These are phyloP conservation scores for Sarcocystis neurona DNA, from an alignment of 169 alveolate genomes.

Conservation along the genomic window DNA sequence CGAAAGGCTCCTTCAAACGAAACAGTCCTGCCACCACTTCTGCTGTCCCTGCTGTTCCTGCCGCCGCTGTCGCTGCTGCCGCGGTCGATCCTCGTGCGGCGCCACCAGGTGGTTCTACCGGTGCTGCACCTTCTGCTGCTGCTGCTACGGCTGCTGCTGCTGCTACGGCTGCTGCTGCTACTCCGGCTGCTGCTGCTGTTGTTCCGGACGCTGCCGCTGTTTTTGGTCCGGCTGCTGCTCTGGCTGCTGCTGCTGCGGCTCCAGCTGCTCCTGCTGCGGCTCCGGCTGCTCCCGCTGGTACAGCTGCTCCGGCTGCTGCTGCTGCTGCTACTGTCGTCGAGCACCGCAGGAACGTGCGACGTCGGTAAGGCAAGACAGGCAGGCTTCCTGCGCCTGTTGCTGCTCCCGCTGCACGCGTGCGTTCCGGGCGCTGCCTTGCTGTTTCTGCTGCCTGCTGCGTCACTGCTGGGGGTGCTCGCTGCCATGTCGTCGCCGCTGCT, in stretches of 20 bases:
- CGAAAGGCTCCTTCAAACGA: background rate
- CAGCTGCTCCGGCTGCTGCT: background rate
- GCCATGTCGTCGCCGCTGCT: constrained; percentile 12
- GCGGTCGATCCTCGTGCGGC: too few species aligned
- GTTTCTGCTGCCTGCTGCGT: background rate
- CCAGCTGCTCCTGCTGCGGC: too few species aligned
- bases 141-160: too few species aligned
- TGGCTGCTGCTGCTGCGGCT: too few species aligned
- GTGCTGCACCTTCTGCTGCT: too few species aligned
- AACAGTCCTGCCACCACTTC: background rate
- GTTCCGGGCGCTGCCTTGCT: background rate
- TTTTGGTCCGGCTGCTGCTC: too few species aligned
- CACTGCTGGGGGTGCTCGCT: background rate
- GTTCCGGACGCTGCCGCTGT: too few species aligned
- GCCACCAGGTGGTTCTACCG: too few species aligned
- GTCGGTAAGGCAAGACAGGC: constrained; percentile 10
- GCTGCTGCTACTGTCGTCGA: background rate
- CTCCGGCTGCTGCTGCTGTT: too few species aligned
- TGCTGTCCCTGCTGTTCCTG: background rate
- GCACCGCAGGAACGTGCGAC: background rate
- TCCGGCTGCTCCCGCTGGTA: too few species aligned
- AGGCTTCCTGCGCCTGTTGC: constrained; percentile 2
- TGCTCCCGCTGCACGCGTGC: constrained; percentile 25
- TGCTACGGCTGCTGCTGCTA: too few species aligned
- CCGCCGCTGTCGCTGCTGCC: too few species aligned